phyloP scores from a whole-genome alignment of 2,329 filamentous ascomycete genomes.

The Talaromyces piceae region DNA sequence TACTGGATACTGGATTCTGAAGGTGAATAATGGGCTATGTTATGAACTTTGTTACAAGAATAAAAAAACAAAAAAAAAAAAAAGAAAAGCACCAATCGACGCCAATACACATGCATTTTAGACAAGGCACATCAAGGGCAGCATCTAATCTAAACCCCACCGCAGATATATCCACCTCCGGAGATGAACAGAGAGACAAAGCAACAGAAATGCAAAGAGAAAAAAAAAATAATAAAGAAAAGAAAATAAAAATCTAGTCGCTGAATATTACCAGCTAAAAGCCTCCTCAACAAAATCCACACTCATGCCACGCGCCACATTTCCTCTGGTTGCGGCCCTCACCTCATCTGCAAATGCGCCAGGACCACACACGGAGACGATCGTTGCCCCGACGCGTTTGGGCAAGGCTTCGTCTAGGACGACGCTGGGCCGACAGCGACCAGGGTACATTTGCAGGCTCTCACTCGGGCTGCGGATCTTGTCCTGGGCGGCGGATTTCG shows the following conservation, averaged over 20 bases:
- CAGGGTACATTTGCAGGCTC: slow-evolving; percentile 55
- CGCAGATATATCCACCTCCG: too few relatives aligned
- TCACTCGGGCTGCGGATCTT: slow-evolving; percentile 51
- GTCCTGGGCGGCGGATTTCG: slow-evolving; percentile 40
- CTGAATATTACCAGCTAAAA: slow-evolving; percentile 50
- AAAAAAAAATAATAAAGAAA: not conserved
- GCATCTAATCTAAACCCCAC: too few relatives aligned
- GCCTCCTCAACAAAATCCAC: slow-evolving; percentile 60
- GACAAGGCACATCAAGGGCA: too few relatives aligned
- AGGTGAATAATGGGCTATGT: too few relatives aligned
- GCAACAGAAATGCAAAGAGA: not conserved
- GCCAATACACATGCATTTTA: too few relatives aligned
- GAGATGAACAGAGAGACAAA: too few relatives aligned
- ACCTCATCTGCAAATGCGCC: slow-evolving; percentile 58
- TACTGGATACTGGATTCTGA: too few relatives aligned
- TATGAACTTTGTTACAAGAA: too few relatives aligned
- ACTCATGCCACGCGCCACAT: slow-evolving; percentile 44
- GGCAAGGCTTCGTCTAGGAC: slow-evolving; percentile 52
- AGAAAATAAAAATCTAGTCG: not conserved
- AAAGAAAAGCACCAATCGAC: too few relatives aligned
- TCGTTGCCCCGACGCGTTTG: slow-evolving; percentile 50
- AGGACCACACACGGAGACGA: slow-evolving; percentile 56
- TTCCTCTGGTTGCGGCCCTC: slow-evolving; percentile 45
- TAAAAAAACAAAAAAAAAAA: too few relatives aligned
- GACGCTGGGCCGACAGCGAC: slow-evolving; percentile 48